Evolutionary conservation across 2,329 filamentous ascomycete genomes (phyloP).

Genomic region (Fusarium hainanense): DNA sequence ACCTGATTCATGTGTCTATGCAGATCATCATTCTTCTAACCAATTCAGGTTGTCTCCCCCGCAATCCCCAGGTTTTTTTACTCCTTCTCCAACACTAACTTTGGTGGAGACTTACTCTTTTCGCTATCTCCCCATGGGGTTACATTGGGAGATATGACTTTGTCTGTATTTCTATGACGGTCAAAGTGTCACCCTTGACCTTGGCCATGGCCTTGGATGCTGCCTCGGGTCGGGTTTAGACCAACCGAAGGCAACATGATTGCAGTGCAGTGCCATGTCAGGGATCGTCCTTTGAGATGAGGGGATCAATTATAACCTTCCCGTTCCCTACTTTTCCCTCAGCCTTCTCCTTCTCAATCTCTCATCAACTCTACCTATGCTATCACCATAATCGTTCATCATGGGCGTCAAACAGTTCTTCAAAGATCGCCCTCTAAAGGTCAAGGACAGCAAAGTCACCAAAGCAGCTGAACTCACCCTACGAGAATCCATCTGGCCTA

Average conservation of each 20-base stretch:
- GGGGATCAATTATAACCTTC: constrained; percentile 14
- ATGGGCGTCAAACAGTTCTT: constrained; percentile 61
- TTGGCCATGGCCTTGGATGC: not conserved
- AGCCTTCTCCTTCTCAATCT: not conserved
- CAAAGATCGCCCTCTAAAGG: constrained; percentile 58
- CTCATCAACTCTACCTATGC: not conserved
- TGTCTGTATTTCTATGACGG: constrained; percentile 10
- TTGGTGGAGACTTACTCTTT: not conserved
- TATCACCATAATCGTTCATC: not conserved
- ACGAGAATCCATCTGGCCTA: constrained; percentile 73
- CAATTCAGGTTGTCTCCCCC: constrained; percentile 16
- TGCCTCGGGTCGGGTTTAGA: constrained; percentile 34
- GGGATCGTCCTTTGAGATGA: not conserved
- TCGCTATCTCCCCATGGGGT: constrained; percentile 7
- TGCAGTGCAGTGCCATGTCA: not conserved
- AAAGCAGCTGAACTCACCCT: constrained; percentile 68
- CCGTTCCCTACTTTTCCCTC: not conserved
- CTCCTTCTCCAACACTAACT: constrained; percentile 34
- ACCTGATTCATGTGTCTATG: constrained; percentile 25
- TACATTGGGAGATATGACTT: constrained; percentile 2
- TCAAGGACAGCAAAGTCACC: constrained; percentile 55
- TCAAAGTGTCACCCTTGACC: constrained; percentile 7
- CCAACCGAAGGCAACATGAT: constrained; percentile 15
- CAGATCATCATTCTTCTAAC: constrained; percentile 15
- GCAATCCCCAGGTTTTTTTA: constrained; percentile 33